Base-by-base conservation (phyloP, 106 monocot species). In the Agapanthus africanus region DNA sequence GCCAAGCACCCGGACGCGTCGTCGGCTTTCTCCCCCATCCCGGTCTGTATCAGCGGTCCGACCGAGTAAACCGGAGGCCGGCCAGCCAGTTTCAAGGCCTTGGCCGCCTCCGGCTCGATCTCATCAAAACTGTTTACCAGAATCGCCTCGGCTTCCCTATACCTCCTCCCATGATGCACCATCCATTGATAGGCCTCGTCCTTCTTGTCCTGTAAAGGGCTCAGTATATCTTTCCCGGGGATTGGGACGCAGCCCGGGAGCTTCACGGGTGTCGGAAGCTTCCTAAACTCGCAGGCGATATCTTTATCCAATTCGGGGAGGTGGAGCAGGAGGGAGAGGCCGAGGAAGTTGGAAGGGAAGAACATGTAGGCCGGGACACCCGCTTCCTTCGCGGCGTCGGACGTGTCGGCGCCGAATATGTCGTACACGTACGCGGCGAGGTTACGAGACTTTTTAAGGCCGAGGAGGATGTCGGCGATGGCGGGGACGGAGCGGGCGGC, bases 231-330 rank as follows among this genome's bases (percentile, higher is more conserved):
- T 0, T 37, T 6, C 6, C 88, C 88, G 2, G 85, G 82, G 13
- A 88, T 70, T 5, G 88, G 82, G 3, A 82, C 76, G 68, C 88
- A 88, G 13, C 88, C 88, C 6, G 88, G 85, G 4, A 88, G 71
- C 26, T 44, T 37, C 2, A 88, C 40, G 21, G 88, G 85, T 2
- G 28, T 37, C 18, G 70, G 46, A 9, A 88, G 68, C 31, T 85
- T 85, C 2, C 67, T 73, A 23, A 44, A 82, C 46, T 74, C 79
- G 67, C 88, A 68, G 0, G 56, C 19, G 7, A 70, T 49, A 9
- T 72, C 30, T 34, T 61, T 66, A 49, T 82, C 69, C n/a, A 88
- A 32, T 4, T 68, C 60, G 6, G 88, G 88, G 25, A 88, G 71
- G 72, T 82, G 76, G 36, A 88, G 69, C 13, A 88, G 0, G 40